A percentile compares a stretch with the other conserved stretches of the same genome.
Evolutionary conservation across 2,329 filamentous ascomycete species (phyloP).

Genomic region (Penicillium sp.): DNA sequence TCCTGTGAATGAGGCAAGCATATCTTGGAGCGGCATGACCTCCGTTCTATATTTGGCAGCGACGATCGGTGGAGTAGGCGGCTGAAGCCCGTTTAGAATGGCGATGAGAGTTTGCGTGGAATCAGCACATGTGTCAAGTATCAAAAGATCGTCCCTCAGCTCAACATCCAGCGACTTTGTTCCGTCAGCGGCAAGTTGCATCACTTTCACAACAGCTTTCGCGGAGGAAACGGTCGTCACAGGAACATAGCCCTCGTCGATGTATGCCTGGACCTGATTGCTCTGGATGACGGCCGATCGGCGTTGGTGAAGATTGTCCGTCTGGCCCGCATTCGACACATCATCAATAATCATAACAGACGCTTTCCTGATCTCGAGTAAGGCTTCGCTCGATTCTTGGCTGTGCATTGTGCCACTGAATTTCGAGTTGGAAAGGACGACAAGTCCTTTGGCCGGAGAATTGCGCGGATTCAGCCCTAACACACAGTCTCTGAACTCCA

Average conservation of each 20-base stretch:
- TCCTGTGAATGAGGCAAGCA: constrained; percentile 86
- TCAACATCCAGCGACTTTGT: constrained; percentile 75
- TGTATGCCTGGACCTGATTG: constrained; percentile 51
- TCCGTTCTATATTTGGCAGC: constrained; percentile 84
- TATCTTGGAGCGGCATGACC: constrained; percentile 79
- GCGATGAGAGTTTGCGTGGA: constrained; percentile 89
- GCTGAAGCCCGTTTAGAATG: constrained; percentile 75
- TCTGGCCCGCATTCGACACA: constrained; percentile 49
- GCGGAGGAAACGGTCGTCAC: constrained; percentile 86
- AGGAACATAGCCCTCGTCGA: constrained; percentile 74
- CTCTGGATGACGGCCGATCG: constrained; percentile 31
- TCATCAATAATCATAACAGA: constrained; percentile 84
- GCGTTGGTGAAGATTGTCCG: constrained; percentile 33
- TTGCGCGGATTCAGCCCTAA: constrained; percentile 81
- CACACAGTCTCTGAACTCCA: constrained; percentile 79
- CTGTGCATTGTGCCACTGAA: constrained; percentile 68
- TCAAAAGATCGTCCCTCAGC: constrained; percentile 78
- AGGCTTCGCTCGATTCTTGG: constrained; percentile 63
- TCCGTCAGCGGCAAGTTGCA: constrained; percentile 55
- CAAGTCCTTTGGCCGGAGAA: constrained; percentile 70
- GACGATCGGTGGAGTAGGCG: constrained; percentile 78
- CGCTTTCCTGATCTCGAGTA: constrained; percentile 72
- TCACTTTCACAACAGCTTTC: constrained; percentile 64
- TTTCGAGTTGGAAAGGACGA: constrained; percentile 77
- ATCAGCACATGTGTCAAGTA: constrained; percentile 93